Conservation (phyloP, 116 monocot species). For the Trichopus zeylanicus region DNA sequence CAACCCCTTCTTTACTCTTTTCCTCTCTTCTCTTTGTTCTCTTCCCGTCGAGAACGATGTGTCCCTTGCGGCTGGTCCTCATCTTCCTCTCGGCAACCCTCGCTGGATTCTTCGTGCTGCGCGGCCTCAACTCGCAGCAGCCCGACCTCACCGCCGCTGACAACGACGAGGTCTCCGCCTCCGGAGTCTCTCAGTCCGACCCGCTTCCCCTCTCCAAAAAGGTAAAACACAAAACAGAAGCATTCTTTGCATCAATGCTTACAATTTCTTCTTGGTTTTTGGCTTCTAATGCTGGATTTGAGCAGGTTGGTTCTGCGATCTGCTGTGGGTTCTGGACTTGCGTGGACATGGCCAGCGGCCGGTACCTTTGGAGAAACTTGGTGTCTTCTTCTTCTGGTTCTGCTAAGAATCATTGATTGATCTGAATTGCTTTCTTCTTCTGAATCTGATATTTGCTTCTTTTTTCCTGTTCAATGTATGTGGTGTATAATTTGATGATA, state of each 20-base stretch:
- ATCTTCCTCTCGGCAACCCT: constrained; percentile 37
- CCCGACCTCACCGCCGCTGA: too few relatives aligned
- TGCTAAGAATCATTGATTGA: constrained; percentile 5
- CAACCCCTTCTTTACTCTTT: background rate
- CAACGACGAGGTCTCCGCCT: background rate
- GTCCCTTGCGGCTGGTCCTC: constrained; percentile 50
- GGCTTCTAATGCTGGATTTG: background rate
- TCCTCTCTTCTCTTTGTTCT: background rate
- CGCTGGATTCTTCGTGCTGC: constrained; percentile 33
- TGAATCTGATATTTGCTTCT: too few relatives aligned
- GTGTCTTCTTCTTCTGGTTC: constrained; percentile 10
- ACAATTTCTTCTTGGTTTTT: background rate
- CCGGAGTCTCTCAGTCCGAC: background rate
- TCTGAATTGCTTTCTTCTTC: too few relatives aligned
- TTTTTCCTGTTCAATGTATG: too few relatives aligned
- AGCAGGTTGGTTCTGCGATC: constrained; percentile 34
- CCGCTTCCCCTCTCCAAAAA: constrained; percentile 18
- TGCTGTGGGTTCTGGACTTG: constrained; percentile 52
- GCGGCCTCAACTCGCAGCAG: constrained; percentile 15
- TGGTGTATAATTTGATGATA: too few relatives aligned
- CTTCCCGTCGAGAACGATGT: too few relatives aligned
- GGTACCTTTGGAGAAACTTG: constrained; percentile 63
- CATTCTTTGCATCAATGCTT: background rate
- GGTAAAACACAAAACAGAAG: too few relatives aligned
- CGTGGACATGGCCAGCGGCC: constrained; percentile 78